These are phyloP conservation scores for Leptomonas seymouri DNA, from an alignment of 208 protist genomes.

Conservation along the genomic window DNA sequence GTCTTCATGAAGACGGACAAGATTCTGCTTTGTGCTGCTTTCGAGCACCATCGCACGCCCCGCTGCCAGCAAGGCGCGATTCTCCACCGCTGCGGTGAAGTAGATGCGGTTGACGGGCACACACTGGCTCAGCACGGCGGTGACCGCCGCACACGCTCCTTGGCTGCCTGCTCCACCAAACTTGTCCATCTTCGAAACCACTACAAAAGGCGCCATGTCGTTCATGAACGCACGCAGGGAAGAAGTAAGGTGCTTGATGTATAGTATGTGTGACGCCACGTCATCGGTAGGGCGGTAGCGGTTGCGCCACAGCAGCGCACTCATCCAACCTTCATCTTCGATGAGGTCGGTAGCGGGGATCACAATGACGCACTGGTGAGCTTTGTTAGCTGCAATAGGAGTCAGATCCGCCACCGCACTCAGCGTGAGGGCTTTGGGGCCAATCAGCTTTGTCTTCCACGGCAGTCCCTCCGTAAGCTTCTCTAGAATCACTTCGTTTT, in stretches of 20 bases:
- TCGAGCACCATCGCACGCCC: constrained; percentile 46
- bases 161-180: constrained; percentile 63
- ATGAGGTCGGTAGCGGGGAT: constrained; percentile 77
- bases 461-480: constrained; percentile 65
- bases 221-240: constrained; percentile 55
- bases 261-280: constrained; percentile 54
- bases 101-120: constrained; percentile 80
- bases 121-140: constrained; percentile 52
- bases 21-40: constrained; percentile 46
- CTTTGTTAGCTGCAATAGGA: constrained; percentile 51
- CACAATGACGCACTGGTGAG: constrained; percentile 78
- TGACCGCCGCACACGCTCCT: constrained; percentile 39
- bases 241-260: constrained; percentile 50
- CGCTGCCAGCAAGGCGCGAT: constrained; percentile 35
- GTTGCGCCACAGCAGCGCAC: constrained; percentile 43
- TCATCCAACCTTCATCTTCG: constrained; percentile 71
- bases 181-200: constrained; percentile 85
- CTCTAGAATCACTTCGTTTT: constrained; percentile 42
- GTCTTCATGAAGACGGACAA: constrained; percentile 70
- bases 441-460: constrained; percentile 69
- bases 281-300: constrained; percentile 51
- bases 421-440: constrained; percentile 36
- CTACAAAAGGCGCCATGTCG: constrained; percentile 68
- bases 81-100: constrained; percentile 62
- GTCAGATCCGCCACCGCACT: constrained; percentile 43